Evolutionary conservation across 1,139 yeast species (phyloP).

Genomic region (Yamadazyma epiphylla): DNA sequence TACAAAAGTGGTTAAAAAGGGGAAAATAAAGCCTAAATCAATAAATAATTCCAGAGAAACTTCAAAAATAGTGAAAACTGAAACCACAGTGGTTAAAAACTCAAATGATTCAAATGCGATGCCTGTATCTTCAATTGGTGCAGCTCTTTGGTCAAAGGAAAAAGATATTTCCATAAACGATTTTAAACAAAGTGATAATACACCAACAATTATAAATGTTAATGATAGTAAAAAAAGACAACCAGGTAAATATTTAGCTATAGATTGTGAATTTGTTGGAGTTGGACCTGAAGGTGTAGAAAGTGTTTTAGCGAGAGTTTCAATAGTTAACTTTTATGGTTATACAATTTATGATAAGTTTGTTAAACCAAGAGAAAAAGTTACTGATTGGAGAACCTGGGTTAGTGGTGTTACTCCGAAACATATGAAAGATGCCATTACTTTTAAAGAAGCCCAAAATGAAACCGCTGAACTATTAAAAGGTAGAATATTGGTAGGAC

Average conservation of each 20-base stretch:
- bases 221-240: slow-evolving; percentile 25
- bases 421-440: slow-evolving; percentile 63
- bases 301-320: slow-evolving; percentile 80
- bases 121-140: slow-evolving; percentile 23
- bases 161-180: slow-evolving; percentile 17
- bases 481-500: slow-evolving; percentile 70
- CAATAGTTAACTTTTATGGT: slow-evolving; percentile 82
- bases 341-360: slow-evolving; percentile 64
- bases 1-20: slow-evolving; percentile 4
- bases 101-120: too few relatives aligned
- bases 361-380: slow-evolving; percentile 71
- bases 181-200: slow-evolving; percentile 5
- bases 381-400: slow-evolving; percentile 92
- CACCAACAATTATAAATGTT: slow-evolving; percentile 3
- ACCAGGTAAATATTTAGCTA: slow-evolving; percentile 71
- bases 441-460: slow-evolving; percentile 63
- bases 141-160: slow-evolving; percentile 28
- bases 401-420: slow-evolving; percentile 82
- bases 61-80: too few relatives aligned
- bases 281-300: slow-evolving; percentile 68
- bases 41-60: too few relatives aligned
- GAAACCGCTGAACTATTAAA: slow-evolving; percentile 48
- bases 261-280: slow-evolving; percentile 95
- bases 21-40: too few relatives aligned
- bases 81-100: too few relatives aligned